Percentiles rank a stretch among this genome's conserved stretches.
Conservation (phyloP, 208 protist genomes). For the Leptomonas seymouri region DNA sequence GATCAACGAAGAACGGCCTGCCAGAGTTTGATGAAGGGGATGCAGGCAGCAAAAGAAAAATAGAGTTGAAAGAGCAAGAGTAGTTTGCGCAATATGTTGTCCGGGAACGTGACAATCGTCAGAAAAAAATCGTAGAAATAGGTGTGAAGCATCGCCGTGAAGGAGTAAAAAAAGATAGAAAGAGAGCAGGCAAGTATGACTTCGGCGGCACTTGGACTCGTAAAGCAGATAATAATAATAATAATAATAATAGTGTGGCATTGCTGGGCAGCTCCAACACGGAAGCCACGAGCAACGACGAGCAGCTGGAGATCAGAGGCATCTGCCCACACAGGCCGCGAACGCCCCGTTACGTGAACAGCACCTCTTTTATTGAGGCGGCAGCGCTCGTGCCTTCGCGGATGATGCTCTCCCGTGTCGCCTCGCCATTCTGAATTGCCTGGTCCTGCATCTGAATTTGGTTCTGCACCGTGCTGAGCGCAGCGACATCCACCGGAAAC, state of each 20-base stretch:
- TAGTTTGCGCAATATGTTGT: no score
- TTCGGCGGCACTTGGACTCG: not conserved
- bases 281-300: not conserved
- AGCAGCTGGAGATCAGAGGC: not conserved
- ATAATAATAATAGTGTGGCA: not conserved
- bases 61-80: no score
- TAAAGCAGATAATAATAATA: not conserved
- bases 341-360: constrained; percentile 8
- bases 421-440: constrained; percentile 19
- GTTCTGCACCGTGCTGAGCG: constrained; percentile 26
- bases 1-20: no score
- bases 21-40: no score
- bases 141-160: no score
- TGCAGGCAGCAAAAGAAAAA: no score
- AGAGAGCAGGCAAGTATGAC: not conserved
- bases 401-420: constrained; percentile 16
- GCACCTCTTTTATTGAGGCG: not conserved
- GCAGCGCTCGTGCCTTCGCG: constrained; percentile 10
- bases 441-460: constrained; percentile 28
- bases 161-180: not conserved
- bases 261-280: not conserved
- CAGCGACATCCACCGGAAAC: constrained; percentile 35
- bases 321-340: no score
- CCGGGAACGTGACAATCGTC: no score
- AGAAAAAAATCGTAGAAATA: not conserved